These are phyloP conservation scores for Tuber indicum DNA, from an alignment of 495 filamentous ascomycete species.

Conservation along the genomic window DNA sequence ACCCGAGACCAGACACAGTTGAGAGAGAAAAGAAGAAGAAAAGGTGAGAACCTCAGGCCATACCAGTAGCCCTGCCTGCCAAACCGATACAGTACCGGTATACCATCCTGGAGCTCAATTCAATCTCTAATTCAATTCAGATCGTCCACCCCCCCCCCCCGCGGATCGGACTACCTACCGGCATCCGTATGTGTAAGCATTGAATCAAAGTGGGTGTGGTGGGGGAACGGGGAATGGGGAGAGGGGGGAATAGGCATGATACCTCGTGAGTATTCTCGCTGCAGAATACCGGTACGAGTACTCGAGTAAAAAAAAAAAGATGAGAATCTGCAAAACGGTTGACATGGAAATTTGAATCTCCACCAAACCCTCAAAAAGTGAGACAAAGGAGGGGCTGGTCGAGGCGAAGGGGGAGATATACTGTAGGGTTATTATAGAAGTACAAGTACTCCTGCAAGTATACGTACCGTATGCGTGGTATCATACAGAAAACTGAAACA, in stretches of 20 bases:
- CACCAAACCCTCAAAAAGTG: not conserved
- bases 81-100: not conserved
- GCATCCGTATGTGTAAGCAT: not conserved
- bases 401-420: not conserved
- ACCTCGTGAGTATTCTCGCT: not conserved
- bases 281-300: not conserved
- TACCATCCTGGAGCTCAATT: not conserved
- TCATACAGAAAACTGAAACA: not conserved
- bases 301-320: not conserved
- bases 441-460: not conserved
- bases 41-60: not conserved
- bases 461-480: not conserved
- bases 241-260: not conserved
- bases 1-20: not conserved
- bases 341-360: slow-evolving; percentile 1
- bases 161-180: not conserved
- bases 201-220: slow-evolving; percentile 1
- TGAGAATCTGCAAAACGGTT: not conserved
- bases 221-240: not conserved
- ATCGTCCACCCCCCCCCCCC: not conserved
- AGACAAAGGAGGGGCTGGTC: not conserved
- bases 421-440: not conserved
- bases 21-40: not conserved
- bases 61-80: not conserved
- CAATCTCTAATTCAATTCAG: not conserved